Conservation (phyloP, 2,329 filamentous ascomycete species). For the Bipolaris oryzae region DNA sequence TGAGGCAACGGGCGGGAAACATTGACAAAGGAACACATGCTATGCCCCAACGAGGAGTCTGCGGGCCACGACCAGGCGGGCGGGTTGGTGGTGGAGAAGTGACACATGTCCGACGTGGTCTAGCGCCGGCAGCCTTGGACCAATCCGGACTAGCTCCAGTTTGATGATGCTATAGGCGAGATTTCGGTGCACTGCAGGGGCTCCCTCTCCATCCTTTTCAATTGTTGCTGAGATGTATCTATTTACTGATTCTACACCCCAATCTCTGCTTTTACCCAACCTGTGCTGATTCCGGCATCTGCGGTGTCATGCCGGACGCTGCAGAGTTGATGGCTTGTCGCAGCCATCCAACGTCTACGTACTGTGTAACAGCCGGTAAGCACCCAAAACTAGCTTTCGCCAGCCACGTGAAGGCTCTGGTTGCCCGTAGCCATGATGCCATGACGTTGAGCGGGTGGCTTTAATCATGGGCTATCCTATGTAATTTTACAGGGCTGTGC, state of each 20-base stretch:
- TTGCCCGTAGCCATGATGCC: neutral
- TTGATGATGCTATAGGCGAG: conserved; percentile 16
- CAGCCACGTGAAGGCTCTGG: neutral
- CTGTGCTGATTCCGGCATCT: neutral
- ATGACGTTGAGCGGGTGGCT: conserved; percentile 1
- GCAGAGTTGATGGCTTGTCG: neutral
- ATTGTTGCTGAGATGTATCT: neutral
- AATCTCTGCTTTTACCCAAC: neutral
- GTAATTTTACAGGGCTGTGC: conserved; percentile 16
- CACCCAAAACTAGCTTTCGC: neutral
- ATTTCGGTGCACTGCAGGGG: conserved; percentile 31
- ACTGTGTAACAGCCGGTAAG: too few relatives aligned
- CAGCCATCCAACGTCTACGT: neutral
- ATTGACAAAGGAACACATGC: conserved; percentile 26
- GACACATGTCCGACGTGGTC: conserved; percentile 23
- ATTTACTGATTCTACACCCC: neutral
- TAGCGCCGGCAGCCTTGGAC: conserved; percentile 19
- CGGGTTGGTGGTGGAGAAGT: conserved; percentile 16
- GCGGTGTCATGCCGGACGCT: too few relatives aligned
- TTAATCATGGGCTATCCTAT: conserved; percentile 13
- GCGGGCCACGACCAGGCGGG: conserved; percentile 12
- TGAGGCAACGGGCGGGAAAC: conserved; percentile 26
- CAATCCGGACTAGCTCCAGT: conserved; percentile 20
- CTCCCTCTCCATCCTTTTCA: conserved; percentile 8
- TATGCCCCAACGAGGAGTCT: conserved; percentile 12